Base-by-base conservation (phyloP, 805 yeast genomes). In the Lachancea fermentati region DNA sequence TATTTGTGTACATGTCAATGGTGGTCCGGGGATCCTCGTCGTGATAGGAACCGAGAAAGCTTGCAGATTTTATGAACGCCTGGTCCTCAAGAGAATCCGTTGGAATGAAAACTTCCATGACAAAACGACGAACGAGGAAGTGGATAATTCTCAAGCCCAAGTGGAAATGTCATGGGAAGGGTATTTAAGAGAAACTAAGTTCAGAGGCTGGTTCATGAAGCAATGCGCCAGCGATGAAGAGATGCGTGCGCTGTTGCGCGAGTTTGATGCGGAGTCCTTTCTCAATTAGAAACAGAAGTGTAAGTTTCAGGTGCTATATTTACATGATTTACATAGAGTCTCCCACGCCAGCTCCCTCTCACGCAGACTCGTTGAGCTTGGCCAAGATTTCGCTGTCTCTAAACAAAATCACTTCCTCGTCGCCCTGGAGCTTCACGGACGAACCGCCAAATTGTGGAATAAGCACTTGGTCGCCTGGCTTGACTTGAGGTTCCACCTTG, bases 381-480 rank as follows among this genome's bases (percentile, higher is more conserved):
- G 97, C 98, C 58, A 93, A 77, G 65, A 91, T 85, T 69, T 91
- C 98, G 58, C 85, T 72, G 69, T 93, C 97, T 65, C 96, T 84
- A 78, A 85, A 88, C 58, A 89, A 72, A 54, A 85, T 73, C 57
- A 72, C 80, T 62, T 78, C 73, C 19, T 62, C 84, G 55, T 89
- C 95, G 46, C 84, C 88, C 54, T 85, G 89, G 55, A 93, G 77
- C 70, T 85, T 88, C 66, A 93, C 76, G 48, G 86, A 69, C 51
- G 88, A 79, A 43, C 98, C 98, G 46, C 98, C 98, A 54, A 84
- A 91, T 44, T 83, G 78, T 50, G 97, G 97, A 60, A 93, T 86
- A 72, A 93, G 72, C 35, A 93, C 97, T 57, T 81, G 79, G 71
- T 93, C 98, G 56, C 98, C 98, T 34, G 85, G 79, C 60, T 78